Evolutionary conservation across 2,329 filamentous ascomycete genomes (phyloP), one percentile per base, ranked within the genome.

Genomic region (Alternaria sp.): DNA sequence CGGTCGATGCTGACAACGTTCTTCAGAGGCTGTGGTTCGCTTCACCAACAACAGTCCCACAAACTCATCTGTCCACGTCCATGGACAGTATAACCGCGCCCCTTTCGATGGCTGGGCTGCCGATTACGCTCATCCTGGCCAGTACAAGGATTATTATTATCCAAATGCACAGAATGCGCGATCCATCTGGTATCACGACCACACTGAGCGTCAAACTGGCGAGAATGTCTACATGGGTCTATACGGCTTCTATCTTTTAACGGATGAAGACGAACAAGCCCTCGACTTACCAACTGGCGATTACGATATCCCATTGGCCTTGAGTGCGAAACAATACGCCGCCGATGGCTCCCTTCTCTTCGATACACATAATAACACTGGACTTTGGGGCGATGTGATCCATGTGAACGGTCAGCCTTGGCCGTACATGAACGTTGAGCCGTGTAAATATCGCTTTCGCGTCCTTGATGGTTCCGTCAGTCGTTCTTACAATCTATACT

Each of bases 121-220:
- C 46, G 86, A 88, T 61, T 76, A 80, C n/a, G 83, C 83, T 1
- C 48, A 74, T 1, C 80, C 82, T 0, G 84, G 84, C 1, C 75
- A 88, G 66, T 87, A 83, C 74, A 88, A 88, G 71, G 87, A 88
- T 62, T 88, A 88, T 71, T 88, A 87, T 71, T 89, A 87, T 64
- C 86, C 86, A 9, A 88, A 88, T 69, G 76, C 72, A 14, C 82
- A 87, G 68, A 80, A 78, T 39, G 84, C 81, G 1, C 80, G 86
- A 38, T 80, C 84, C 0, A 78, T 87, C 30, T 88, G 86, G 86
- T 88, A 88, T 64, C 85, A 88, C 65, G 80, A 81, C 58, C 80
- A 82, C 53, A 76, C 77, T 1, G 75, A 79, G 54, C 73, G 69
- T 34, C 63, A 75, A 54, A 88, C 86, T 12, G 82, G 84, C 7